A percentile compares a stretch with the other conserved stretches of the same genome.
Evolutionary conservation across 495 filamentous ascomycete species (phyloP).

Genomic region (Trichoderma gamsii): DNA sequence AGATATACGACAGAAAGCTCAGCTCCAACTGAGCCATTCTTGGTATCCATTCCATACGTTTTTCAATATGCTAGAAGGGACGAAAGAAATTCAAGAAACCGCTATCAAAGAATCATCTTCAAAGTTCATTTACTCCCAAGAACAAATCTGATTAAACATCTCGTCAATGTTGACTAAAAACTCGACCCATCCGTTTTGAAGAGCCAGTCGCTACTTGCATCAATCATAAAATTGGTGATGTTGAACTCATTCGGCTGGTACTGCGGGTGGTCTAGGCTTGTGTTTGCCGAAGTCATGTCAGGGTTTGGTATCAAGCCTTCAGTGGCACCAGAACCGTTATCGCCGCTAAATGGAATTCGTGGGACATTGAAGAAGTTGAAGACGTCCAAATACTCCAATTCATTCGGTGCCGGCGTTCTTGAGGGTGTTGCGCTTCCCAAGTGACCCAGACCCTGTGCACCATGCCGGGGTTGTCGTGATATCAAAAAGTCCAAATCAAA

Average conservation of each 20-base stretch:
- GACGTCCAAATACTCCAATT: conserved; percentile 85
- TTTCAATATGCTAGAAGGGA: too few relatives aligned
- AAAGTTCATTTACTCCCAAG: too few relatives aligned
- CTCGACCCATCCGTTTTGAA: conserved; percentile 30
- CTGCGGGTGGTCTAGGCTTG: background rate
- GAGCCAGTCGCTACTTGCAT: conserved; percentile 55
- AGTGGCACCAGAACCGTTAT: conserved; percentile 11
- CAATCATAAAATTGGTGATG: conserved; percentile 56
- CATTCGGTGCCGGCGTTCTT: conserved; percentile 65
- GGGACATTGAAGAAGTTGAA: conserved; percentile 93
- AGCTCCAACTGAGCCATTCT: background rate
- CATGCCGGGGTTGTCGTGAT: conserved; percentile 66
- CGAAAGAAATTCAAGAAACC: background rate
- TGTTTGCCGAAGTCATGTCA: background rate
- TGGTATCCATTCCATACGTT: background rate
- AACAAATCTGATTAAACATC: too few relatives aligned
- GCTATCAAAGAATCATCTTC: background rate
- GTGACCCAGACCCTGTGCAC: conserved; percentile 29
- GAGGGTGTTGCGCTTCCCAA: conserved; percentile 41
- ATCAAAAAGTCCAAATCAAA: conserved; percentile 86
- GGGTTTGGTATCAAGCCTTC: background rate
- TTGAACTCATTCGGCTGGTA: conserved; percentile 42
- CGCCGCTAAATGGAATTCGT: conserved; percentile 51
- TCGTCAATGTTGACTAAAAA: background rate
- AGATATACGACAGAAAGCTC: background rate